These are phyloP conservation scores for Prunus yedoensis DNA, from an alignment of 331 rosid species.

Conservation along the genomic window DNA sequence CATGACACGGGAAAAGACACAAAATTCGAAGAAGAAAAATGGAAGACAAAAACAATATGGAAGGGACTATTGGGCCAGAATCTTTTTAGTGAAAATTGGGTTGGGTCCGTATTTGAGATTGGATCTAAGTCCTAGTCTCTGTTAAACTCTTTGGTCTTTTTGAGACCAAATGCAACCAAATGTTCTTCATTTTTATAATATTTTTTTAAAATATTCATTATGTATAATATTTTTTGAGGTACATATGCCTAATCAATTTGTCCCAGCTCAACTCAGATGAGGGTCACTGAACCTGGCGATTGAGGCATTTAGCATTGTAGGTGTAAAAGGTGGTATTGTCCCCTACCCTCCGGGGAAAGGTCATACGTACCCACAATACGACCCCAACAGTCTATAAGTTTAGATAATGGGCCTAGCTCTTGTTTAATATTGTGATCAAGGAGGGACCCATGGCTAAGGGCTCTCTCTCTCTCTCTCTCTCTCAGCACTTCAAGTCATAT, in stretches of 20 bases:
- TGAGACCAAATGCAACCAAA: no score
- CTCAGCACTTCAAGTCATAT: background rate
- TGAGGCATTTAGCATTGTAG: background rate
- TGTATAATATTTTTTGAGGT: no score
- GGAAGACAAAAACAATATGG: background rate
- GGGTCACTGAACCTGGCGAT: constrained; percentile 4
- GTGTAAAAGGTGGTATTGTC: background rate
- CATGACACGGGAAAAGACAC: background rate
- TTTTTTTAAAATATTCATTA: no score
- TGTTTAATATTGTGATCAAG: background rate
- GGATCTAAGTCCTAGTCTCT: background rate
- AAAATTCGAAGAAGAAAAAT: no score
- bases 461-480: background rate
- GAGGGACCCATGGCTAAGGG: background rate
- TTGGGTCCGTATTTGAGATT: background rate
- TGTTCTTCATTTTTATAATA: no score
- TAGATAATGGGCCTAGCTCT: background rate
- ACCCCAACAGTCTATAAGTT: no score
- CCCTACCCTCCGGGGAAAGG: background rate
- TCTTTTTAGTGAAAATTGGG: background rate
- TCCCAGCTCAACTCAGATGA: background rate
- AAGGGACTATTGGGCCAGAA: background rate
- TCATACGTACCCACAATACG: background rate
- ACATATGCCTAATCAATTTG: background rate
- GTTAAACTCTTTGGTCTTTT: no score